phyloP scores from a whole-genome alignment of 495 filamentous ascomycete genomes.

The Friedmanniomyces simplex region DNA sequence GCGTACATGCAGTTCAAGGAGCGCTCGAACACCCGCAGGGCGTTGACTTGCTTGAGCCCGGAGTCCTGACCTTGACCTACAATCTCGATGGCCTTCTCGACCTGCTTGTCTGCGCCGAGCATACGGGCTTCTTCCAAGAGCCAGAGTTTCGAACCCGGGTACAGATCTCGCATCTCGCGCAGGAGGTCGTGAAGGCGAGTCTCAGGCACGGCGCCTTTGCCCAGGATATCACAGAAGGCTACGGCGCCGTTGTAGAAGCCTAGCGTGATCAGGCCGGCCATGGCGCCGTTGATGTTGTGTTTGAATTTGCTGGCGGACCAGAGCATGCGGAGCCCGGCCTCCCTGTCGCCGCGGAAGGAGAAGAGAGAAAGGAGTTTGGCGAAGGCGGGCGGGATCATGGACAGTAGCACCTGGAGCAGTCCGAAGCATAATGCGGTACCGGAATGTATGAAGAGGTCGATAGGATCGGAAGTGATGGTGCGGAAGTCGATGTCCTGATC shows the following conservation, averaged over 20 bases:
- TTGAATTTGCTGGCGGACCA: conserved; percentile 84
- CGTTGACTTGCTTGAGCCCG: conserved; percentile 75
- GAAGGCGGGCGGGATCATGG: conserved; percentile 86
- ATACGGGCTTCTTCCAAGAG: conserved; percentile 80
- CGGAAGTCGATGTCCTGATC: conserved; percentile 17
- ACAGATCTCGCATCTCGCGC: conserved; percentile 59
- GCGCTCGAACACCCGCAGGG: conserved; percentile 73
- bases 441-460: conserved; percentile 81
- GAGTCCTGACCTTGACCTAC: conserved; percentile 48
- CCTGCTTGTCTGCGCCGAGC: conserved; percentile 52
- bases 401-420: conserved; percentile 70
- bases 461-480: conserved; percentile 11
- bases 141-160: conserved; percentile 80
- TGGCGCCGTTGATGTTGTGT: conserved; percentile 75
- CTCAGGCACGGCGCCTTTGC: conserved; percentile 61
- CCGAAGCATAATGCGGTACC: conserved; percentile 85
- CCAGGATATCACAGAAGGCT: conserved; percentile 79
- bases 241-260: conserved; percentile 81
- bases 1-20: conserved; percentile 69
- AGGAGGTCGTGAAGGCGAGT: conserved; percentile 59
- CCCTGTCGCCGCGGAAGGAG: conserved; percentile 84
- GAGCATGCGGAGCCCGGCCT: conserved; percentile 70
- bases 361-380: conserved; percentile 73
- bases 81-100: conserved; percentile 58
- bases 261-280: conserved; percentile 70